These are phyloP conservation scores for Mimosa pudica DNA, from an alignment of 306 rosid genomes.

Conservation along the genomic window DNA sequence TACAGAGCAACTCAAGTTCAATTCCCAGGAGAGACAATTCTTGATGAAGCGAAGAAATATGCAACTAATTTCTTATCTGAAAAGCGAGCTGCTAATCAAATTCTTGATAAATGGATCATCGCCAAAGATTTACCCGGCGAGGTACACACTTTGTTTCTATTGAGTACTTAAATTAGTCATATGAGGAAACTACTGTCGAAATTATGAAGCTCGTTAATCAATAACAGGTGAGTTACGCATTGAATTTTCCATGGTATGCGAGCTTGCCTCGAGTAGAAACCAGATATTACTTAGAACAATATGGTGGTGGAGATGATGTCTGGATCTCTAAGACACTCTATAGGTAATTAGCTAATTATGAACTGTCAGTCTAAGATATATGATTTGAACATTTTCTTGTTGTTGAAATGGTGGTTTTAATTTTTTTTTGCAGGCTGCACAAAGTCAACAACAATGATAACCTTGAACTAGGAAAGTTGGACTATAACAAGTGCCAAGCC, in stretches of 20 bases:
- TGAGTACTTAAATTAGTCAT: neutral
- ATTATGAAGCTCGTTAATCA: neutral
- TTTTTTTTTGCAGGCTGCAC: conserved; percentile 42
- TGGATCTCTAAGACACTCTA: conserved; percentile 74
- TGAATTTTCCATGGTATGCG: conserved; percentile 60
- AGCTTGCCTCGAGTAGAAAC: conserved; percentile 69
- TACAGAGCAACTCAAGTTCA: conserved; percentile 57
- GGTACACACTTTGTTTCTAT: conserved; percentile 34
- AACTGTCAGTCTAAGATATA: neutral
- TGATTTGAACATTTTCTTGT: neutral
- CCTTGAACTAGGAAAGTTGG: conserved; percentile 61
- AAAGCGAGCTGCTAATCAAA: conserved; percentile 49
- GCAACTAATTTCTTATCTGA: conserved; percentile 47
- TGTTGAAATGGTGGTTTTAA: neutral
- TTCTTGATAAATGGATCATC: conserved; percentile 73
- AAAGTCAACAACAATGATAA: conserved; percentile 53
- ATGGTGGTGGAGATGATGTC: conserved; percentile 60
- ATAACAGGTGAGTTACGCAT: conserved; percentile 54
- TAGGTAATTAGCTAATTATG: conserved; percentile 38
- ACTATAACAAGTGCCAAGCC: conserved; percentile 61
- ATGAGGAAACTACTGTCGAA: neutral
- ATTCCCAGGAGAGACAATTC: conserved; percentile 59
- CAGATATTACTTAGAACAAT: conserved; percentile 54
- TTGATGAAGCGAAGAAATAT: conserved; percentile 49
- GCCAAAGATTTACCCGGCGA: conserved; percentile 65